Conservation (phyloP, 2,329 filamentous ascomycete species). For the Alternaria postmessia region DNA sequence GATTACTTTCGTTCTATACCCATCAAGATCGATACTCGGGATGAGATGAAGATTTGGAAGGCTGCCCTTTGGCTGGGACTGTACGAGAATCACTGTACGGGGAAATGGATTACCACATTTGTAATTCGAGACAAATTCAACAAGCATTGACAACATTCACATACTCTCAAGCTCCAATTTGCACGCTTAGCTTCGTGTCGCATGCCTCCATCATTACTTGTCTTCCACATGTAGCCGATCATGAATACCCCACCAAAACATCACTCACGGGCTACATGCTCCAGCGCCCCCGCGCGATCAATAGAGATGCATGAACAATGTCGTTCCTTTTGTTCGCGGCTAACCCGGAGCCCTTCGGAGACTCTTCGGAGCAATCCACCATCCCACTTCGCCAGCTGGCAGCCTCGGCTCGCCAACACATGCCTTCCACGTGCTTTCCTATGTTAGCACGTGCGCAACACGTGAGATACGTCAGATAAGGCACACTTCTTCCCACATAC, state of each 20-base stretch:
- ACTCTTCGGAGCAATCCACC: background rate
- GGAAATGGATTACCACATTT: conserved; percentile 16
- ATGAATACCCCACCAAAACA: background rate
- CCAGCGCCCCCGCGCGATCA: background rate
- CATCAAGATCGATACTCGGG: conserved; percentile 33
- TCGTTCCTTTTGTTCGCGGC: background rate
- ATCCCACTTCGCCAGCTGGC: background rate
- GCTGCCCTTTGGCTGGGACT: conserved; percentile 12
- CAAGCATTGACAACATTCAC: conserved; percentile 7
- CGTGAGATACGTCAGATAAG: background rate
- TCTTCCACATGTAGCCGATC: background rate
- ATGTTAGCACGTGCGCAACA: background rate
- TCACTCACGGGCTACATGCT: background rate
- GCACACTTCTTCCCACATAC: background rate
- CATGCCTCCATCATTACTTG: background rate
- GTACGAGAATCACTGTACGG: conserved; percentile 19
- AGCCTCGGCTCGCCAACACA: background rate
- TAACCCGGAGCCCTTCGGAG: background rate
- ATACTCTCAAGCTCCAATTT: background rate
- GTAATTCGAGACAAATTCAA: conserved; percentile 13
- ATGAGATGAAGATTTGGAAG: conserved; percentile 21
- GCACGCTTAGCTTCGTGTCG: background rate
- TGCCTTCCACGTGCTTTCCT: background rate
- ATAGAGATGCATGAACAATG: background rate
- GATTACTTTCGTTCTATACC: conserved; percentile 40